Percentiles rank a stretch among this genome's conserved stretches.
phyloP scores from a whole-genome alignment of 176 grass and related monocot genomes.

The Cymbopogon citratus region DNA sequence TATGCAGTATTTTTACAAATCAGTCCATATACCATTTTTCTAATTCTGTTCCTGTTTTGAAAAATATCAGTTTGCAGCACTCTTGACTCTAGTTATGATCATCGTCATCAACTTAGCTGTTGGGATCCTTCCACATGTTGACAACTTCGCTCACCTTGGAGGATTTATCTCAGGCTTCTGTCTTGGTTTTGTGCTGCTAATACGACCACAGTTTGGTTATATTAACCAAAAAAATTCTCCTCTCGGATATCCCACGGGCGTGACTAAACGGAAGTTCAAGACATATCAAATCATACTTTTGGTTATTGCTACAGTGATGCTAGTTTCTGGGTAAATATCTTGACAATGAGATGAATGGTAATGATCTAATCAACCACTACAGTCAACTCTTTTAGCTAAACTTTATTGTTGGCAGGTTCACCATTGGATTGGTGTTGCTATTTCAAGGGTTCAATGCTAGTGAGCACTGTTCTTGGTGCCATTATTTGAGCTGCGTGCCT shows the following conservation, averaged over 20 bases:
- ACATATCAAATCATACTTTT: slow-evolving; percentile 69
- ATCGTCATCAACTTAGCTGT: slow-evolving; percentile 76
- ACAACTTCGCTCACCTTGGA: slow-evolving; percentile 96
- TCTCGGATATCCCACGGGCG: slow-evolving; percentile 42
- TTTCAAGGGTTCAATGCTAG: slow-evolving; percentile 59
- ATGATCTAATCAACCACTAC: not conserved
- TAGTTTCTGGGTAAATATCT: slow-evolving; percentile 61
- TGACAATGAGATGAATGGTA: not conserved
- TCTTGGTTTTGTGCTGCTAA: slow-evolving; percentile 88
- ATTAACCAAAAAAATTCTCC: slow-evolving; percentile 76
- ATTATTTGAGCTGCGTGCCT: slow-evolving; percentile 86
- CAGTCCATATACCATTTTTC: not conserved
- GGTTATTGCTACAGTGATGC: slow-evolving; percentile 41
- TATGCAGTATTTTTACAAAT: not conserved
- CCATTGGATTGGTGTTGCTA: slow-evolving; percentile 52
- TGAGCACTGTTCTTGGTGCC: slow-evolving; percentile 77
- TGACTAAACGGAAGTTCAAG: slow-evolving; percentile 70
- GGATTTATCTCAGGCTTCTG: slow-evolving; percentile 82
- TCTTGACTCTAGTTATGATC: slow-evolving; percentile 67
- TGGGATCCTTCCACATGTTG: slow-evolving; percentile 80
- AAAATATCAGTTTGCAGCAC: slow-evolving; percentile 64
- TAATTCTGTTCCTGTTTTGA: slow-evolving; percentile 20
- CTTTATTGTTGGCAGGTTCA: slow-evolving; percentile 59
- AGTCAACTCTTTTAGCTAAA: slow-evolving; percentile 33
- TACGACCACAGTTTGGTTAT: slow-evolving; percentile 74